phyloP scores from a whole-genome alignment of 2,329 filamentous ascomycete species.

The Aureobasidium subglaciale region DNA sequence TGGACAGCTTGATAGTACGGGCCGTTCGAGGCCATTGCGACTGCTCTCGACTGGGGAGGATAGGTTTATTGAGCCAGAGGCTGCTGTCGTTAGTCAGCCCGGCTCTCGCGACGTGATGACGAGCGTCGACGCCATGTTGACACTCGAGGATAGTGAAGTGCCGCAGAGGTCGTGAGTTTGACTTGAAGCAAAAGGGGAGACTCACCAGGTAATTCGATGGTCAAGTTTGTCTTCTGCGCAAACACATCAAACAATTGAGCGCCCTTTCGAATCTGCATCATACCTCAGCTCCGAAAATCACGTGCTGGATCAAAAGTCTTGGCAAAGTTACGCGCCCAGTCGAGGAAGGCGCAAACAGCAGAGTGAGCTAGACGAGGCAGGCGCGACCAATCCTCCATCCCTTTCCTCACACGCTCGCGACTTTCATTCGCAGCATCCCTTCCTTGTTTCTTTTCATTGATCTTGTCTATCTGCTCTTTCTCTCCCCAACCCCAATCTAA shows the following conservation, averaged over 20 bases:
- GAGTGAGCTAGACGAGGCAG: conserved; percentile 5
- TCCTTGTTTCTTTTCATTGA: conserved; percentile 9
- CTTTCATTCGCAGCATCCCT: conserved; percentile 14
- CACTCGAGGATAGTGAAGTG: background rate
- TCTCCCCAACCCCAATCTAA: conserved; percentile 13
- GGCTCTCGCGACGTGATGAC: background rate
- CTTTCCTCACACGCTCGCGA: conserved; percentile 2
- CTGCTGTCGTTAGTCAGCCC: background rate
- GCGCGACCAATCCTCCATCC: conserved; percentile 3
- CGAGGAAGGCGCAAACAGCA: conserved; percentile 10
- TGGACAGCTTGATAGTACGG: conserved; percentile 16
- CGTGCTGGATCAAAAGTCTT: background rate
- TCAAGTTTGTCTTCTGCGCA: conserved; percentile 1
- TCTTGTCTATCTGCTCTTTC: background rate
- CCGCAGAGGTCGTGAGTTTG: background rate
- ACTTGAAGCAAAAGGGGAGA: background rate
- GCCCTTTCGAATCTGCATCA: background rate
- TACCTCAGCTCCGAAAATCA: background rate
- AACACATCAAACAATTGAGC: background rate
- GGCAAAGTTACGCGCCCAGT: conserved; percentile 7
- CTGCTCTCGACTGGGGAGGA: background rate
- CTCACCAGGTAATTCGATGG: background rate
- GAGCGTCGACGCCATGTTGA: background rate
- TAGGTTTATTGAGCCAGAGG: background rate
- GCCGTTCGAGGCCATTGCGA: conserved; percentile 14